Evolutionary conservation across 78 protist species (phyloP).

Genomic region (Guillardia theta): DNA sequence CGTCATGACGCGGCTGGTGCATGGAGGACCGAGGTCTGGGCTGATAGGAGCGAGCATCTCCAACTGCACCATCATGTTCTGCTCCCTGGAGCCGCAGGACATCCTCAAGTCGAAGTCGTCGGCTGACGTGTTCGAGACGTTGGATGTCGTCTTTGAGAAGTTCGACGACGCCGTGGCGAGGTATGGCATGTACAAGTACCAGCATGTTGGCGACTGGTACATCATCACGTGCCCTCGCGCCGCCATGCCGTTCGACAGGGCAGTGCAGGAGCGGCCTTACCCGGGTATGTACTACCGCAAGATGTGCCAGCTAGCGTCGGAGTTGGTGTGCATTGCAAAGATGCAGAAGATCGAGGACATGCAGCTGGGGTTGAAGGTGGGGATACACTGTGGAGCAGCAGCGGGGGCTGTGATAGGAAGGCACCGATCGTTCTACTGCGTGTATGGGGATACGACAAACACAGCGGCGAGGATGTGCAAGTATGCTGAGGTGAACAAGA

Average conservation of each 20-base stretch:
- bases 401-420: slow-evolving; percentile 83
- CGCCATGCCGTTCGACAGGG: not conserved
- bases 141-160: not conserved
- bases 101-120: not conserved
- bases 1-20: not conserved
- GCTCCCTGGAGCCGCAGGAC: not conserved
- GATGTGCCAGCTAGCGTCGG: not conserved
- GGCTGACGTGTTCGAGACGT: not conserved
- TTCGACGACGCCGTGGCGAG: not conserved
- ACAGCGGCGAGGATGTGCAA: slow-evolving; percentile 75
- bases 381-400: slow-evolving; percentile 74
- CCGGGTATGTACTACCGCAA: not conserved
- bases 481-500: no score
- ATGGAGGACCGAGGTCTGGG: not conserved
- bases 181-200: not conserved
- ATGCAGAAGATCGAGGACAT: not conserved
- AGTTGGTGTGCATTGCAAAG: not conserved
- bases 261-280: not conserved
- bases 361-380: slow-evolving; percentile 58
- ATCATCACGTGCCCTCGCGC: not conserved
- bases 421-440: slow-evolving; percentile 63
- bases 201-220: not conserved
- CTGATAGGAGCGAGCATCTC: not conserved
- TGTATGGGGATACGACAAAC: slow-evolving; percentile 88
- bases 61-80: not conserved